Evolutionary conservation across 306 rosid species (phyloP), one percentile per base, ranked within the genome.

Genomic region (Leucaena leucocephala): DNA sequence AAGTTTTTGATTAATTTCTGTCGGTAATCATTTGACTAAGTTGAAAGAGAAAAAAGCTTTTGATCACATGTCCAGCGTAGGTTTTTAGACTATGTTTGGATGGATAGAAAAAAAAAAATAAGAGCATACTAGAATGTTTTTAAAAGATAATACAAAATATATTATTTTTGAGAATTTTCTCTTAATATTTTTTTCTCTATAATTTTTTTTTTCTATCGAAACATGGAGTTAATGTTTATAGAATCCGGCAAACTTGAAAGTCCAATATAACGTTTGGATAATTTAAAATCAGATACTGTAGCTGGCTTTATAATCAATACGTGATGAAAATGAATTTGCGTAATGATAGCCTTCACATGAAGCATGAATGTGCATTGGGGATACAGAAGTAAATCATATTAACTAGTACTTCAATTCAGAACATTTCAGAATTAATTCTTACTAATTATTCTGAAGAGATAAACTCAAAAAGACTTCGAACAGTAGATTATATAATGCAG

Each of bases 381-480:
- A 8, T 19, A 48, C 3, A 38, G 11, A 49, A 65, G 46, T 34
- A 69, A 27, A 55, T 40, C 71, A 38, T 17, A 27, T 6, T 75
- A 69, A 68, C 69, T 12, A 33, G 59, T 17, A 42, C 21, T 63
- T 68, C 59, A 44, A 54, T 75, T 72, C 44, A 27, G 36, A 50
- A 17, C 17, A 42, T 52, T 19, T 34, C 62, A 49, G 62, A 66
- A 68, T 44, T 71, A 52, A 80, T 48, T 49, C 36, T 68, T 39
- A 76, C 62, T 58, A 85, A 79, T 75, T 79, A 45, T 81, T 72
- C 84, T 79, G 82, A 76, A 75, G 84, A 76, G 65, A 79, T 76
- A 54, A 67, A 57, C 72, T 68, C 61, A 36, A 16, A 33, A 13
- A 66, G n/a, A 76, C 59, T 63, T 63, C 57, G 2, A 61, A 61